Base-by-base conservation (phyloP, 169 alveolate genomes). In the Eimeria sp. region DNA sequence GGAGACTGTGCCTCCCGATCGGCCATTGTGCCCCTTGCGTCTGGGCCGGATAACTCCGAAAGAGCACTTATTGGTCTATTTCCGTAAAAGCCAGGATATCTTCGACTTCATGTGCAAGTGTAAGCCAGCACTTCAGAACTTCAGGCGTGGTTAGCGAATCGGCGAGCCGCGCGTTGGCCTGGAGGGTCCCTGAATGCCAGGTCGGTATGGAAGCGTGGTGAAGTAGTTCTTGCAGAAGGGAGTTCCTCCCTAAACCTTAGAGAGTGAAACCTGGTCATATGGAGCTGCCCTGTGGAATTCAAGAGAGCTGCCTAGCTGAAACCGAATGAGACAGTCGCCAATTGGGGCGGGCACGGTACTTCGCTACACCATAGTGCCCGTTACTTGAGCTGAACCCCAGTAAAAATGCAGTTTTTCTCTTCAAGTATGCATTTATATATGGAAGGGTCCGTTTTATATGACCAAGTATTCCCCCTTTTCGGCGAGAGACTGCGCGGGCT, bases 1-100 rank as follows among this genome's bases (percentile, higher is more conserved):
- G 60, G 82, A 87, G 93, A 52, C 49, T 71, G 68, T 1, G 71
- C 83, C 27, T 87, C 93, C 43, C 11, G 82, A 43, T 43, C 27
- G 93, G 82, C 93, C 93, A 87, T 87, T 54, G 52, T 66, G 83
- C 80, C 78, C 25, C 25, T 58, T 11, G 58, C 20, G 64, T 49
- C 87, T 77, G 87, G 25, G 87, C 66, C 46, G 9, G 3, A 52
- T 6, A 43, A 6, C 30, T 78, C 46, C 68, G 25, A 10, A 46
- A 14, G 30, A 27, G 68, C 49, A 49, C 11, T 9, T 27, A 52
- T 49, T 27, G 40, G 64, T 46, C 40, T 54, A 78, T 25, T 52
- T 78, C 27, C 13, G 37, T 6, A 78, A 56, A 49, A 49, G 68
- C 43, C 14, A n/a, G 68, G 46, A 13, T 52, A 78, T n/a, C 88